Base-by-base conservation (phyloP, 2,329 filamentous ascomycete species). In the Coniochaeta hoffmannii region DNA sequence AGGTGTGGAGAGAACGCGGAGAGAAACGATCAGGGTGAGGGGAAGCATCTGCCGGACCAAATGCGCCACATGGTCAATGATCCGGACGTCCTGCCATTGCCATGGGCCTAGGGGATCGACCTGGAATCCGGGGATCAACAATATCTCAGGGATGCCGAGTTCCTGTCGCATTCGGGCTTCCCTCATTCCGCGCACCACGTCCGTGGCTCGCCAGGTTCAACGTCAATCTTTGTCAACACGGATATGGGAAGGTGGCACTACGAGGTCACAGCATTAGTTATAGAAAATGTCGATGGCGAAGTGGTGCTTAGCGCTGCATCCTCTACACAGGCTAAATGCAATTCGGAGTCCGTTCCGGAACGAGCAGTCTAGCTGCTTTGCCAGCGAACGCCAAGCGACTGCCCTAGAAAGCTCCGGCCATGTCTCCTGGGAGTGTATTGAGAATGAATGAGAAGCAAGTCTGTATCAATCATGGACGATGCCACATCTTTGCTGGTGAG, bases 151-250 rank as follows among this genome's bases (percentile, higher is more conserved):
- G 49, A 34, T 22, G 15, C 34, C 35, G 35, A 28, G n/a, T 24
- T 54, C 53, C 32, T 22, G 58, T 59, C 54, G 57, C 58, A 57
- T 61, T 55, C 56, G 26, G 55, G 30, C 34, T 22, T 34, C 6
- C 3, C 12, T 46, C 41, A 46, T 46, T 28, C 9, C 38, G 38
- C 38, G 38, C 38, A 44, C 24, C 38, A 19, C 24, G 10, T 22
- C 26, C 53, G 56, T 53, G 12, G 56, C 31, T 44, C 14, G 31
- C 49, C 11, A 26, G 28, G 41, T 14, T 28, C 12, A 4, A 26
- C 19, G 22, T n/a, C 41, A 28, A 26, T 22, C 41, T n/a, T 44
- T 26, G 38, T 9, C 19, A 14, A 24, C 11, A 12, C 5, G 41
- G 12, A 26, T 2, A 46, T 46, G 41, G 24, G 14, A 14, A 46